phyloP scores from a whole-genome alignment of 495 filamentous ascomycete species.

The Sordaria brevicollis region DNA sequence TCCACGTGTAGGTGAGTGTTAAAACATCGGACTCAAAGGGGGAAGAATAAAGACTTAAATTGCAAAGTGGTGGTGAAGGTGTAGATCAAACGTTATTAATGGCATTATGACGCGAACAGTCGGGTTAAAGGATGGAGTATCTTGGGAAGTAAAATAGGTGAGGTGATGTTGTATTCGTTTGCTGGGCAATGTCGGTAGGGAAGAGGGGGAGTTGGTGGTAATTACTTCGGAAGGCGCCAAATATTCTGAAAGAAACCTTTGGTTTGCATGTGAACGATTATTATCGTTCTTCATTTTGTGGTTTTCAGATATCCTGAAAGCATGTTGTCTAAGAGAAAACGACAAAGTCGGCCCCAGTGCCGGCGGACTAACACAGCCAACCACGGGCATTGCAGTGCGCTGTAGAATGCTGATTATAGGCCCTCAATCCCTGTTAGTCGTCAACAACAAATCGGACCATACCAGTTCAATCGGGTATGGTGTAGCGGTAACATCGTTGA shows the following conservation, averaged over 20 bases:
- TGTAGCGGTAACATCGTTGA: background rate
- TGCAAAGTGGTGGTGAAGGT: background rate
- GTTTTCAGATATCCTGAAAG: no score
- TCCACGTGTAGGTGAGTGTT: no score
- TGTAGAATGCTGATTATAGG: background rate
- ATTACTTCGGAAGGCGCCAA: background rate
- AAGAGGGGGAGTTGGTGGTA: no score
- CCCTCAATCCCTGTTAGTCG: accelerated
- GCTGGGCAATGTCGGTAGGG: no score
- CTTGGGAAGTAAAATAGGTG: background rate
- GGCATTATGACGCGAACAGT: background rate
- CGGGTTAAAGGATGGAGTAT: background rate
- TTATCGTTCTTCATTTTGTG: no score
- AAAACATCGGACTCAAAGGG: no score
- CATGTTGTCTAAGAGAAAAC: background rate
- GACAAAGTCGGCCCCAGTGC: background rate
- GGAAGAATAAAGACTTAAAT: no score
- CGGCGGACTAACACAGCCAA: background rate
- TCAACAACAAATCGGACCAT: background rate
- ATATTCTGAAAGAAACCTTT: no score
- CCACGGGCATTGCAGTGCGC: background rate
- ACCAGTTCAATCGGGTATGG: background rate
- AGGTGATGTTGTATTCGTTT: background rate
- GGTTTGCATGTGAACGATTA: no score
- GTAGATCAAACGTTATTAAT: background rate